Conservation (phyloP, 495 filamentous ascomycete genomes). For the Aspergillus taichungensis region DNA sequence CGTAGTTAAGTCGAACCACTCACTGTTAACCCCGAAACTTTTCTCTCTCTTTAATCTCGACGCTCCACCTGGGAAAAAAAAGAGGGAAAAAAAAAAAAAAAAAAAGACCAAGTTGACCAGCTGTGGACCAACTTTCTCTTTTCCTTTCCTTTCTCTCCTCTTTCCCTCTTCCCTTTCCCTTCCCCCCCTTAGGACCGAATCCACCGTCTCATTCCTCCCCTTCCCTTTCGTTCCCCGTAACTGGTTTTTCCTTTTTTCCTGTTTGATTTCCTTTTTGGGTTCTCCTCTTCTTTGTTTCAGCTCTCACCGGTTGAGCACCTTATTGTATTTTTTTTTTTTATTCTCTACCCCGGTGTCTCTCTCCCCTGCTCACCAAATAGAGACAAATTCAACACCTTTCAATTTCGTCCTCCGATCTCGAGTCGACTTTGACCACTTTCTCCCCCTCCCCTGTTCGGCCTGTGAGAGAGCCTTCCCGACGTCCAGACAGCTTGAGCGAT, state of each 20-base stretch:
- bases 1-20: not conserved
- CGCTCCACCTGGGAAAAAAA: slow-evolving; percentile 17
- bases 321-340: slow-evolving; percentile 10
- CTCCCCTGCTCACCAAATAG: slow-evolving; percentile 1
- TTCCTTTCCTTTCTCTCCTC: slow-evolving; percentile 14
- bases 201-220: slow-evolving; percentile 15
- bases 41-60: slow-evolving; percentile 33
- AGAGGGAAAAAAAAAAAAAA: no score
- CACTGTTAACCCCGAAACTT: slow-evolving; percentile 26
- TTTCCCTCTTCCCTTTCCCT: slow-evolving; percentile 14
- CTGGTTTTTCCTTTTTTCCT: slow-evolving; percentile 21
- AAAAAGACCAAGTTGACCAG: no score
- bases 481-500: slow-evolving; percentile 23
- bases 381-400: no score
- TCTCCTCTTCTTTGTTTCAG: not conserved
- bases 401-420: no score
- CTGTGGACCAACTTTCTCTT: slow-evolving; percentile 8
- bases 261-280: slow-evolving; percentile 8
- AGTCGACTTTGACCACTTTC: slow-evolving; percentile 11
- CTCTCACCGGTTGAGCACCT: not conserved
- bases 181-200: no score
- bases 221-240: slow-evolving; percentile 13
- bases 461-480: no score
- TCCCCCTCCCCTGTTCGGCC: slow-evolving; percentile 10
- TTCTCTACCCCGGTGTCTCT: slow-evolving; percentile 7